Conservation (phyloP, 768 basidiomycete genomes). For the Rhodocollybia butyracea region DNA sequence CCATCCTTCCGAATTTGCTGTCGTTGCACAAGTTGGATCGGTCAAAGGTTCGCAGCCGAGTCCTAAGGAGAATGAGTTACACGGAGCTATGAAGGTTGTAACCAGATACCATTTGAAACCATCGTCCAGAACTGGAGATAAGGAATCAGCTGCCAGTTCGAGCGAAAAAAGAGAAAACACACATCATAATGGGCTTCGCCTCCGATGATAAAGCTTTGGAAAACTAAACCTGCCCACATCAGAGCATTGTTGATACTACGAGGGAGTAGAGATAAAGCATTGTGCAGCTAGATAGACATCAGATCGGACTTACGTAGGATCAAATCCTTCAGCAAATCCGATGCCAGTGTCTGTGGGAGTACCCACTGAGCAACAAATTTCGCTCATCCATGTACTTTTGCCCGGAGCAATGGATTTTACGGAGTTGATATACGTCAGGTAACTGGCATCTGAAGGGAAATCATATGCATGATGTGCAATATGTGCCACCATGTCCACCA, state of each 20-base stretch:
- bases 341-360: constrained; percentile 30
- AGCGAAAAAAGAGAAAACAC: constrained; percentile 9
- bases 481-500: constrained; percentile 31
- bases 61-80: constrained; percentile 16
- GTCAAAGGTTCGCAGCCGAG: constrained; percentile 36
- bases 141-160: not conserved
- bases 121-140: constrained; percentile 35
- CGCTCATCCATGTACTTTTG: constrained; percentile 38
- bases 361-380: constrained; percentile 34
- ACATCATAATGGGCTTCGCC: constrained; percentile 36
- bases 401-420: constrained; percentile 24
- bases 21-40: constrained; percentile 30
- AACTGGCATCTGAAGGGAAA: constrained; percentile 37
- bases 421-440: constrained; percentile 25
- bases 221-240: constrained; percentile 35
- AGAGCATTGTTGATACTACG: constrained; percentile 34
- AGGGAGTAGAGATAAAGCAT: too few species aligned
- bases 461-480: constrained; percentile 45
- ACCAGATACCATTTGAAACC: constrained; percentile 27
- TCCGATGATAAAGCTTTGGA: constrained; percentile 35
- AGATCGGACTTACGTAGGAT: constrained; percentile 34
- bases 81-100: not conserved
- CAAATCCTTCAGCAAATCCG: constrained; percentile 31
- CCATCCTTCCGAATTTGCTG: constrained; percentile 38
- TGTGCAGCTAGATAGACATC: too few species aligned